Evolutionary conservation across 495 filamentous ascomycete genomes (phyloP).

Genomic region (Xylaria telfairii): DNA sequence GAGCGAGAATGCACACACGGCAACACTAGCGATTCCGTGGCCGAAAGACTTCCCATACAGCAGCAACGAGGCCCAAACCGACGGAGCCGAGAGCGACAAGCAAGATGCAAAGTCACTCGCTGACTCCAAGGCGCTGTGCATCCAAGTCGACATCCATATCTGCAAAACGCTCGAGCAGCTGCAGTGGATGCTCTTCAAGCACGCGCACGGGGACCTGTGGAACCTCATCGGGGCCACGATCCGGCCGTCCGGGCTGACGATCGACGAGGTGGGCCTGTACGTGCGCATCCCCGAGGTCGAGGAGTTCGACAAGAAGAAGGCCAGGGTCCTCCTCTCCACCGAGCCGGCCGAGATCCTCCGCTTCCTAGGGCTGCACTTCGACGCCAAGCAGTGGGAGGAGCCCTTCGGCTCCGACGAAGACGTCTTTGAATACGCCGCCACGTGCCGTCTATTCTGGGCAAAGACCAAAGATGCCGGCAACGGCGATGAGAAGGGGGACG

Average conservation of each 20-base stretch:
- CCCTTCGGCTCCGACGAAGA: constrained; percentile 57
- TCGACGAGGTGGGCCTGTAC: constrained; percentile 64
- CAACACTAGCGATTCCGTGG: constrained; percentile 60
- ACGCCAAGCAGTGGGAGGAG: constrained; percentile 43
- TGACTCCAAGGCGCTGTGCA: constrained; percentile 39
- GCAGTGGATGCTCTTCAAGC: constrained; percentile 66
- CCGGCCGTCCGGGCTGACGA: constrained; percentile 65
- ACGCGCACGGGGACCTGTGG: constrained; percentile 70
- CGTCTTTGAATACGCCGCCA: constrained; percentile 60
- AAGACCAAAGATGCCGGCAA: constrained; percentile 10
- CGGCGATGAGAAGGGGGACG: background rate
- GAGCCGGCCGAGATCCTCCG: constrained; percentile 58
- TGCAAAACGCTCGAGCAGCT: constrained; percentile 50
- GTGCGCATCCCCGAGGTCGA: constrained; percentile 70
- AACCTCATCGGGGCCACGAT: constrained; percentile 68
- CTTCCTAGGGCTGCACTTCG: constrained; percentile 63
- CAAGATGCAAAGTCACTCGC: background rate
- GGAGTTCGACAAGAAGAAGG: constrained; percentile 55
- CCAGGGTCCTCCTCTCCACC: constrained; percentile 61
- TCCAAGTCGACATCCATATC: constrained; percentile 70
- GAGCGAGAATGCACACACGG: constrained; percentile 29
- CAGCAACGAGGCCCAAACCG: background rate
- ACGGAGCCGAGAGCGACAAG: background rate
- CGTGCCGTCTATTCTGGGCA: constrained; percentile 60
- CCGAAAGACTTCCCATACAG: constrained; percentile 33